A percentile compares a stretch with the other conserved stretches of the same genome.
These are phyloP conservation scores for Turritis glabra DNA, from an alignment of 345 rosid genomes.

Conservation along the genomic window DNA sequence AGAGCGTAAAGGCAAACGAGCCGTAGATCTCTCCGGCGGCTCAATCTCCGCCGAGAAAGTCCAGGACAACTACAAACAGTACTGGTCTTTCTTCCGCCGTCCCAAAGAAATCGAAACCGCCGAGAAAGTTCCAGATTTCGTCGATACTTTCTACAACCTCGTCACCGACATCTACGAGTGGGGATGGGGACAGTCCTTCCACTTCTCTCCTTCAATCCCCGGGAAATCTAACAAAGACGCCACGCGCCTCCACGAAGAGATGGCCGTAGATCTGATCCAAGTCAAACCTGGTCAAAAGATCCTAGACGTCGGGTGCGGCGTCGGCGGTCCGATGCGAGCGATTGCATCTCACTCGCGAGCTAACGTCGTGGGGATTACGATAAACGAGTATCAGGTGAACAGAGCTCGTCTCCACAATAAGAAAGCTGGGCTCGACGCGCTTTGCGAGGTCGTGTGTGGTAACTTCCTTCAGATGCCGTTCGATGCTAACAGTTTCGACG, in stretches of 20 bases:
- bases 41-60: slow-evolving; percentile 93
- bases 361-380: slow-evolving; percentile 86
- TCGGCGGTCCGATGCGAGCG: slow-evolving; percentile 99
- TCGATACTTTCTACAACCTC: slow-evolving; percentile 92
- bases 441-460: slow-evolving; percentile 87
- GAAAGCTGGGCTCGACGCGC: slow-evolving; percentile 81
- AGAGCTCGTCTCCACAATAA: slow-evolving; percentile 88
- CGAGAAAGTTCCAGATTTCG: slow-evolving; percentile 91
- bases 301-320: slow-evolving; percentile 95
- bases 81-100: slow-evolving; percentile 94
- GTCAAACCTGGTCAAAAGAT: slow-evolving; percentile 59
- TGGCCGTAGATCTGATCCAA: slow-evolving; percentile 80
- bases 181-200: slow-evolving; percentile 99
- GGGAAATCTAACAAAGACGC: slow-evolving; percentile 86
- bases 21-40: slow-evolving; percentile 82
- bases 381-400: slow-evolving; percentile 92
- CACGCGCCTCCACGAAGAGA: slow-evolving; percentile 89
- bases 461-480: slow-evolving; percentile 96
- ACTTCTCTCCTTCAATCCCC: slow-evolving; percentile 78
- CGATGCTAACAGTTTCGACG: slow-evolving; percentile 73
- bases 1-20: slow-evolving; percentile 80
- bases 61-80: slow-evolving; percentile 75
- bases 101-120: slow-evolving; percentile 88
- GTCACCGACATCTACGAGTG: slow-evolving; percentile 99
- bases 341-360: slow-evolving; percentile 92